Base-by-base conservation (phyloP, 1,284 basidiomycete species). In the Flammula alnicola region DNA sequence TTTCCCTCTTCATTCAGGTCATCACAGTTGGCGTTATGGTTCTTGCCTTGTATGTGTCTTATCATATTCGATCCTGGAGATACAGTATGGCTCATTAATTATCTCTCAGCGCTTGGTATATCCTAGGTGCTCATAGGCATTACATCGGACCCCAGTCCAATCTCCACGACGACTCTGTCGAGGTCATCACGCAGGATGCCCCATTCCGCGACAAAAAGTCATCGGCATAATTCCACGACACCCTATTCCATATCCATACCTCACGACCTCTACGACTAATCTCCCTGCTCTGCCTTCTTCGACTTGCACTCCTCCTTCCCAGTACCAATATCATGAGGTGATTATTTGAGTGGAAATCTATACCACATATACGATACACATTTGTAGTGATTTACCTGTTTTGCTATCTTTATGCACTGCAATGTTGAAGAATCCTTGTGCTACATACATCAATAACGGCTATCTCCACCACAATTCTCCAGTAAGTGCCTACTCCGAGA, bases 121-220 rank as follows among this genome's bases (percentile, higher is more conserved):
- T 73, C 50, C 51, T 69, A 8, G 71, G 72, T 40, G 78, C 74
- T n/a, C 73, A 72, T 49, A 71, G 63, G 38, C 75, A 78, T 54
- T 80, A 79, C 56, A 66, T 66, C 41, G 78, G 78, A 12, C 78
- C 78, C 5, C 68, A 70, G 47, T 74, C 73, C 36, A 74, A 76
- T 54, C 55, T 73, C 27, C 54, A 68, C 37, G 60, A 67, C 32
- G 49, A 57, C 11, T 56, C 54, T 23, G 54, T 59, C 23, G 52
- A 58, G 25, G 49, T 42, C 8, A 37, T 60, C n/a, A 55, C 44
- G 3, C 57, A 63, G 50, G 54, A 56, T 17, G 19, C 27, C 22
- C 26, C 39, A n/a, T 43, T 26, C n/a, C 47, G 52, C 32, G 52
- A 59, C 9, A 33, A 48, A 29, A 44, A 47, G 26, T 39, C 19